These are phyloP conservation scores for Candida glaebosa DNA, from an alignment of 805 yeast genomes.

Conservation along the genomic window DNA sequence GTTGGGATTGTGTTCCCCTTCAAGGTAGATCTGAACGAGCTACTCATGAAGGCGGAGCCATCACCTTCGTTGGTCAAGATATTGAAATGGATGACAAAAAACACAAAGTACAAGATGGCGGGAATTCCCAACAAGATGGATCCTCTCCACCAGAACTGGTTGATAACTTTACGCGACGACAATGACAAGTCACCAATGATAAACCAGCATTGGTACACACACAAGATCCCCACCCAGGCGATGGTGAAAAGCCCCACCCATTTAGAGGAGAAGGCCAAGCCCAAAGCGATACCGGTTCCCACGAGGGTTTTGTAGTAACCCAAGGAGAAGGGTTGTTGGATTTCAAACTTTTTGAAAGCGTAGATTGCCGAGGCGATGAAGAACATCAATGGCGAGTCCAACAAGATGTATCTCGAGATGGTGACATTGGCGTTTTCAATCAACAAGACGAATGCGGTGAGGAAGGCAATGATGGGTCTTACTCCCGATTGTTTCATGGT, in stretches of 20 bases:
- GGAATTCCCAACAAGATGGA: slow-evolving; percentile 57
- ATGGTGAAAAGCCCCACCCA: slow-evolving; percentile 85
- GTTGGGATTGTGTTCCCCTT: slow-evolving; percentile 58
- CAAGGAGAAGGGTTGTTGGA: slow-evolving; percentile 56
- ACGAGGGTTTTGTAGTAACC: slow-evolving; percentile 58
- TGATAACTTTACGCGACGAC: slow-evolving; percentile 38
- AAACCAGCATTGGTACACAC: slow-evolving; percentile 65
- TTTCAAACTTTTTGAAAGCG: slow-evolving; percentile 62
- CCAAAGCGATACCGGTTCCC: slow-evolving; percentile 67
- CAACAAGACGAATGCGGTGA: slow-evolving; percentile 53
- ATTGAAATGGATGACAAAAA: slow-evolving; percentile 63
- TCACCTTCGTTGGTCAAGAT: slow-evolving; percentile 60
- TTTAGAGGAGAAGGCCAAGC: slow-evolving; percentile 70
- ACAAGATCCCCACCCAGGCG: slow-evolving; percentile 69
- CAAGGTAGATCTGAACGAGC: slow-evolving; percentile 67
- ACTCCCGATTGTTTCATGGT: slow-evolving; percentile 73
- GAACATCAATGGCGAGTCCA: slow-evolving; percentile 74
- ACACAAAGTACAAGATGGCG: slow-evolving; percentile 46
- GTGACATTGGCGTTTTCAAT: slow-evolving; percentile 70
- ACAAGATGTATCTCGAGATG: slow-evolving; percentile 67
- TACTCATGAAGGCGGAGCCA: slow-evolving; percentile 67
- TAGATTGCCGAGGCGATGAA: slow-evolving; percentile 72
- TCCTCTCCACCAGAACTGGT: slow-evolving; percentile 52
- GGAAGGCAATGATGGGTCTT: slow-evolving; percentile 56
- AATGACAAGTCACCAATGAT: slow-evolving; percentile 66